Conservation (phyloP, 305 asterid species). For the Rubia balearica region DNA sequence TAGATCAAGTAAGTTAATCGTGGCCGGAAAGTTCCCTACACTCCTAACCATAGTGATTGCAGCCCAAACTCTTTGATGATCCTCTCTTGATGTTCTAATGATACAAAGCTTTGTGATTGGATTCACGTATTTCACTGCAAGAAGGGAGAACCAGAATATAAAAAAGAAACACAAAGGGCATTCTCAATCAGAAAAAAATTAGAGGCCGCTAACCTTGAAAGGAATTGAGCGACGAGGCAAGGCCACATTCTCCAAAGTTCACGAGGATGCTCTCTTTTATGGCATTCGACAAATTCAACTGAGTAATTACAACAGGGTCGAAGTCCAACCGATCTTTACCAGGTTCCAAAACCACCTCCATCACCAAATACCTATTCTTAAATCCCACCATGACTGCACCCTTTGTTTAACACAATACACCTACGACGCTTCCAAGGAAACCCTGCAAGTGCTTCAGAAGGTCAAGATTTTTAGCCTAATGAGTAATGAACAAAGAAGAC, state of each 20-base stretch:
- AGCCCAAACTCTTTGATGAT: conserved; percentile 66
- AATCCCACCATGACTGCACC: conserved; percentile 69
- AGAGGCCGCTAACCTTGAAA: conserved; percentile 50
- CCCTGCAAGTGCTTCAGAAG: too few species aligned
- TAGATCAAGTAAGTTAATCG: conserved; percentile 69
- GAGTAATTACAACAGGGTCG: conserved; percentile 68
- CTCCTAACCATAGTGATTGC: conserved; percentile 69
- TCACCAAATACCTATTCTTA: conserved; percentile 75
- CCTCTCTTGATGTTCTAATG: conserved; percentile 66
- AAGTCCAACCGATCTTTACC: conserved; percentile 43
- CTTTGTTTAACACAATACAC: conserved; percentile 19
- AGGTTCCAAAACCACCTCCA: conserved; percentile 84
- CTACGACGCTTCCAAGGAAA: neutral
- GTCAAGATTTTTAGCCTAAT: too few species aligned
- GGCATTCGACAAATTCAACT: conserved; percentile 51
- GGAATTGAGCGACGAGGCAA: conserved; percentile 58
- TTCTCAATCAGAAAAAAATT: neutral
- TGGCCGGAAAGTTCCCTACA: conserved; percentile 69
- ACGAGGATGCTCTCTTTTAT: conserved; percentile 58
- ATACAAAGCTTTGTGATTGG: conserved; percentile 75
- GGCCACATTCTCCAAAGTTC: conserved; percentile 86
- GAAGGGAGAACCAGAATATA: neutral
- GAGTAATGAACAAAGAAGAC: too few species aligned
- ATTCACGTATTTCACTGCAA: conserved; percentile 81
- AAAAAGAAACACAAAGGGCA: neutral